Conservation (phyloP, 768 basidiomycete species). For the Suillus discolor region DNA sequence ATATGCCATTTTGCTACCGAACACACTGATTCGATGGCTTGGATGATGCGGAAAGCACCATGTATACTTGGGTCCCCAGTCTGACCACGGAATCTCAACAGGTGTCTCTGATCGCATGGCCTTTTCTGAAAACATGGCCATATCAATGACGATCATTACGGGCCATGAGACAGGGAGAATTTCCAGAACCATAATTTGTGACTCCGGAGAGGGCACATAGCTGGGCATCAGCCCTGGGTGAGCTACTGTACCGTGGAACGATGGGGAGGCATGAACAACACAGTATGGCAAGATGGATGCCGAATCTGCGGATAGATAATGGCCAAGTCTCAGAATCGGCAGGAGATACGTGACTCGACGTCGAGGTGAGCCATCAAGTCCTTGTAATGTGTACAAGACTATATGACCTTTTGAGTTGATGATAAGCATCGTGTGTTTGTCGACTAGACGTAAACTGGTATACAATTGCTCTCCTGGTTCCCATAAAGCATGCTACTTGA, state of each 20-base stretch:
- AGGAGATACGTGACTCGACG: not conserved
- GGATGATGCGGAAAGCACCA: conserved; percentile 4
- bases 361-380: not conserved
- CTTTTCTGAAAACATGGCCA: not conserved
- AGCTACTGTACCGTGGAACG: not conserved
- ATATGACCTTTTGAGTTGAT: not conserved
- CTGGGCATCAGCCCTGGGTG: not conserved
- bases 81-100: not conserved
- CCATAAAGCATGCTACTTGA: not conserved
- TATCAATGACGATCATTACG: not conserved
- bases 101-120: not conserved
- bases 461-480: not conserved
- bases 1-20: conserved; percentile 5
- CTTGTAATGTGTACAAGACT: not conserved
- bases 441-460: not conserved
- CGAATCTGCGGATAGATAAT: too few relatives aligned
- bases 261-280: not conserved
- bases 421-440: not conserved
- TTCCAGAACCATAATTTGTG: not conserved
- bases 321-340: not conserved
- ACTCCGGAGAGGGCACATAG: conserved; percentile 1
- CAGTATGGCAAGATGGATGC: not conserved
- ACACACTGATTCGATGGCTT: conserved; percentile 1
- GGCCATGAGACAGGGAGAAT: not conserved
- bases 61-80: conserved; percentile 2